Evolutionary conservation across 768 basidiomycete species (phyloP), one percentile per base, ranked within the genome.

Genomic region (Neoboletus brunneissimus): DNA sequence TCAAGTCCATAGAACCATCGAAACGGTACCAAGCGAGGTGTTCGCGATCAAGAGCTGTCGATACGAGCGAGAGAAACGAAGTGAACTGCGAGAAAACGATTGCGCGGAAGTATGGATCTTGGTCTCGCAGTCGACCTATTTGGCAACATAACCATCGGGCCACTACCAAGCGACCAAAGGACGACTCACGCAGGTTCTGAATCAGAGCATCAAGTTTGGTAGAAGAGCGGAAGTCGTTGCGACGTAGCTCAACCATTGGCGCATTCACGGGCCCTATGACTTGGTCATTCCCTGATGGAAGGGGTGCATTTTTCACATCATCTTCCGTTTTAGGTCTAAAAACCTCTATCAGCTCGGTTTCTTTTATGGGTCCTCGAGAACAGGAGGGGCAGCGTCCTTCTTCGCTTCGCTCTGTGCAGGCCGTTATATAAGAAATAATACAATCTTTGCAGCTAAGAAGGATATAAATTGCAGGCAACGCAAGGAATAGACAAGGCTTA

Each of bases 51-150:
- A 95, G 74, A 5, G 80, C 84, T 1, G 75, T 69, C 63, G 91
- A 84, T 54, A 95, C 91, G 16, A 95, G 76, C 64, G 94, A 89
- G 53, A 96, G 73, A 70, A 94, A 96, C 25, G 83, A 85, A 0
- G 93, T 95, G 62, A 94, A 94, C 63, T 95, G 91, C 1, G 91
- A 93, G 70, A 95, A 95, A 5, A 95, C 87, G 23, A 95, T 87
- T 1, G 88, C 91, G 35, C 89, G 82, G 71, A 91, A 92, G 63
- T 76, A 79, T 1, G 89, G 86, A 56, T 91, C 87, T 75, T 91
- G 80, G 66, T 84, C 78, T 66, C 80, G 75, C 61, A 92, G 70
- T 62, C 82, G 78, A 61, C 83, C 84, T 87, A 59, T 52, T 42
- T 45, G 31, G 57, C 27, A 43, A 62, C 56, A 35, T 9, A 50